Base-by-base conservation (phyloP, 2,329 filamentous ascomycete species). In the Didymella exigua region DNA sequence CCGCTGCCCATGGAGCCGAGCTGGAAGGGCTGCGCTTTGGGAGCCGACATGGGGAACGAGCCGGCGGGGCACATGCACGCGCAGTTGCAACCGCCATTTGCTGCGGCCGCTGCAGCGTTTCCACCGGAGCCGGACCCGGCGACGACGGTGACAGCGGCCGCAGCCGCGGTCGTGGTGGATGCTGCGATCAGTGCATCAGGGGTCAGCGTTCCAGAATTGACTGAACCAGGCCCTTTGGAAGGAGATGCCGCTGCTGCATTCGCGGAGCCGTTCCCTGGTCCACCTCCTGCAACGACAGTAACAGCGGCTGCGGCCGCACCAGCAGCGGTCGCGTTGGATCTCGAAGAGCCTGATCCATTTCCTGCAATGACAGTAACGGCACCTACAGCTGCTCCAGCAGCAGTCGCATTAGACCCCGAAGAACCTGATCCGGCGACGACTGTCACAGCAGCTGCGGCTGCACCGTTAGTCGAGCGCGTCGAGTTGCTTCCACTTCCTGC, bases 1-100 rank as follows among this genome's bases (percentile, higher is more conserved):
- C 54, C 54, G 5, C 33, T 29, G 14, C 30, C 58, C 62, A 67
- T 67, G 24, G 58, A 47, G 1, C 59, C 61, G 11, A 73, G 58
- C 37, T 69, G 64, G 60, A 72, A 71, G 9, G 70, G 61, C 10
- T 61, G 66, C 1, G 69, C 62, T 24, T 57, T 53, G 0, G 69
- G 66, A 13, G 67, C 61, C 1, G 54, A 37, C 69, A 73, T 73
- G 16, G 72, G 70, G 54, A 72, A 73, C 6, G 64, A 59, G 6
- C 63, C 66, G 1, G 61, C 61, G 2, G 70, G 70, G 50, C 72
- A 74, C 30, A 52, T 36, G 49, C 71, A 74, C n/a, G 62, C 54
- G 47, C 72, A 74, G 26, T 56, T 62, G 44, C 72, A 74, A 8
- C 54, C 61, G 19, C 56, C 61, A 23, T 60, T 58, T 16, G 52